Base-by-base conservation (phyloP, 2,329 filamentous ascomycete genomes). In the Paecilomyces fulvus region DNA sequence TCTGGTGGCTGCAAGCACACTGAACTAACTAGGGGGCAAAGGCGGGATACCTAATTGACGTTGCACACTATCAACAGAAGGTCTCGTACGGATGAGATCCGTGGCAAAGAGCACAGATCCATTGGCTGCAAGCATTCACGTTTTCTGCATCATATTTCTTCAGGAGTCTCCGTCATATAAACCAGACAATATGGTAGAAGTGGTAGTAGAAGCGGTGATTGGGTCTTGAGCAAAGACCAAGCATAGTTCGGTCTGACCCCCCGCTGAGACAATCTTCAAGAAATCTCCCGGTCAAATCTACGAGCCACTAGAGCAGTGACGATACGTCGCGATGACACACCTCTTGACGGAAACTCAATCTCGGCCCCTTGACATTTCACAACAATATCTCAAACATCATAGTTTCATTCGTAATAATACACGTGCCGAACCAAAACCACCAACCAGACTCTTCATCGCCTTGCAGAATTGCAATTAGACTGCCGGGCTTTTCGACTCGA, bases 401-500 rank as follows among this genome's bases (percentile, higher is more conserved):
- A 43, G 14, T 17, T 43, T 17, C 37, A 43, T 43, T 43, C 37
- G 14, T 43, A 43, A 20, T 43, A 43, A 43, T 43, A 43, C 37
- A 43, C n/a, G 10, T 43, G 37, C n/a, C 37, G n/a, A 28, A 17
- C 37, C 14, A 17, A 9, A 17, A n/a, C 6, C 14, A 43, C 14
- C 8, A 17, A 43, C 14, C n/a, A 28, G 7, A 9, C 37, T 43
- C 37, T 17, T 17, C 37, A 20, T 43, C 7, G 37, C n/a, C 37
- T n/a, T 17, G 4, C 5, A 20, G 17, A 17, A n/a, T 43, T 10
- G 37, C 37, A 43, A 17, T 17, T 43, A 43, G 6, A 20, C 6
- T 9, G 14, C 37, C 14, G 20, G 37, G n/a, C 31, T 57, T 53
- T 56, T 62, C 59, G 51, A 61, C 62, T 61, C 79, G 76, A 71